phyloP scores from a whole-genome alignment of 2,329 filamentous ascomycete species.

The Metarhizium rileyi region DNA sequence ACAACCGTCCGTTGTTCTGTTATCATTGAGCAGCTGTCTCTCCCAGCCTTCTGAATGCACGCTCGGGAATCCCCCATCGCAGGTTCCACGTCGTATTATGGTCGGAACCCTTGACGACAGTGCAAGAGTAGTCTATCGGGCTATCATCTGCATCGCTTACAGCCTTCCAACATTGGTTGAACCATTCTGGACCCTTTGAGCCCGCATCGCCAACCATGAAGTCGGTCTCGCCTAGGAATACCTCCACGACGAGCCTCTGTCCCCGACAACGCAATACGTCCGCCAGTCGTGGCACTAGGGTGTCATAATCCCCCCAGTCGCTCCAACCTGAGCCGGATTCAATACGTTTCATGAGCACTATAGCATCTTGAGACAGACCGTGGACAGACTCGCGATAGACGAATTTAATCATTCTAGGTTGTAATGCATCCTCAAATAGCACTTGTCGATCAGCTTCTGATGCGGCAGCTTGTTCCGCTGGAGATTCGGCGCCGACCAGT shows the following conservation, averaged over 20 bases:
- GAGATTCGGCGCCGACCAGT: neutral
- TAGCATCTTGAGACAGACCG: slow-evolving; percentile 18
- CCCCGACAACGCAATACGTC: slow-evolving; percentile 10
- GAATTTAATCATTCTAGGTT: slow-evolving; percentile 10
- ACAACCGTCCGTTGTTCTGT: neutral
- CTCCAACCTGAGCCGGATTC: slow-evolving; percentile 14
- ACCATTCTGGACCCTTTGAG: slow-evolving; percentile 17
- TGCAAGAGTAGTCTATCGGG: slow-evolving; percentile 14
- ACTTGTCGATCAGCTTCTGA: slow-evolving; percentile 2
- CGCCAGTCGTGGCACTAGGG: slow-evolving; percentile 16
- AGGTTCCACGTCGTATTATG: slow-evolving; percentile 18
- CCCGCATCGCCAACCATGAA: slow-evolving; percentile 17
- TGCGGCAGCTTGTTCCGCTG: neutral
- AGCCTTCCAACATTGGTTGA: slow-evolving; percentile 17
- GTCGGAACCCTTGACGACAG: slow-evolving; percentile 15
- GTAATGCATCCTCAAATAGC: slow-evolving; percentile 13
- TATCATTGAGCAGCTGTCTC: neutral
- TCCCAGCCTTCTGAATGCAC: slow-evolving; percentile 11
- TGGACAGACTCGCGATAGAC: slow-evolving; percentile 15
- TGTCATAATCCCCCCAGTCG: slow-evolving; percentile 22
- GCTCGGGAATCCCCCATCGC: slow-evolving; percentile 10
- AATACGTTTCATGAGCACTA: slow-evolving; percentile 18
- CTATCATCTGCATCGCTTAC: slow-evolving; percentile 2
- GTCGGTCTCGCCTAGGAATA: slow-evolving; percentile 21
- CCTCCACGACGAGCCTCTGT: slow-evolving; percentile 13